Evolutionary conservation across 768 basidiomycete species (phyloP).

Genomic region (Suillus subluteus): DNA sequence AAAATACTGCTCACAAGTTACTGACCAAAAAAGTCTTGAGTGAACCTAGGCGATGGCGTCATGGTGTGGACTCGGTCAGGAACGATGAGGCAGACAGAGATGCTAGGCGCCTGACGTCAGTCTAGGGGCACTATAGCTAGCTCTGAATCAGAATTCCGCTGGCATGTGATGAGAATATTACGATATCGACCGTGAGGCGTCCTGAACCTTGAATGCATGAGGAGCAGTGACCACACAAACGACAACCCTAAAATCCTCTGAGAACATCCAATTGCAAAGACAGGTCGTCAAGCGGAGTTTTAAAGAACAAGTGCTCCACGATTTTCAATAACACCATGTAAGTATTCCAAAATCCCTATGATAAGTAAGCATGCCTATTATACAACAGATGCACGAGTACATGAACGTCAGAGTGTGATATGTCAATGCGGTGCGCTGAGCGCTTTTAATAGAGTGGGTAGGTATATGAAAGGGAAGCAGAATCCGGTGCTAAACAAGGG

Average conservation of each 20-base stretch:
- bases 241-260: no score
- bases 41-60: background rate
- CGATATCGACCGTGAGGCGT: background rate
- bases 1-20: background rate
- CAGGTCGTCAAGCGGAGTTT: background rate
- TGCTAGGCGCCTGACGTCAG: background rate
- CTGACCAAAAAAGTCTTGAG: background rate
- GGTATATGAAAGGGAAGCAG: background rate
- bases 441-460: background rate
- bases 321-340: background rate
- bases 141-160: background rate
- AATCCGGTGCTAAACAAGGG: background rate
- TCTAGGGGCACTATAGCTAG: no score
- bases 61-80: background rate
- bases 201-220: background rate
- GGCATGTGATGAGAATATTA: background rate
- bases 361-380: background rate
- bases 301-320: background rate
- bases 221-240: no score
- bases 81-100: background rate
- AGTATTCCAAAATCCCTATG: conserved; percentile 1
- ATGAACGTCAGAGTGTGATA: background rate
- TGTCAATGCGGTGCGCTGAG: background rate
- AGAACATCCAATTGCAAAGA: no score
- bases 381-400: background rate